Conservation (phyloP, 2,329 filamentous ascomycete species). For the Microdochium nivale region DNA sequence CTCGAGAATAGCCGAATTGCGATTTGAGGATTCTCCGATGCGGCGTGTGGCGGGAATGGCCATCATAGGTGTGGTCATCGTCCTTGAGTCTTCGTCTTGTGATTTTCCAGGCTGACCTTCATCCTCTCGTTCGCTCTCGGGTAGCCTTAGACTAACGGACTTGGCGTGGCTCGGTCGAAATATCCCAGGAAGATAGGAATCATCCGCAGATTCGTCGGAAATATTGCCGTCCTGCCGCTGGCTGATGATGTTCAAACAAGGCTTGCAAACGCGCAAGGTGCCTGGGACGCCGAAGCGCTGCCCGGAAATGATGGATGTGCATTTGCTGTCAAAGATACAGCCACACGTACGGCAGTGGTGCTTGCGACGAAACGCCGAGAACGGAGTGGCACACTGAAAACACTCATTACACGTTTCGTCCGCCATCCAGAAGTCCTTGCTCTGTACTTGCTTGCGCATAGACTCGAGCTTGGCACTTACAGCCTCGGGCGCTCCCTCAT, state of each 20-base stretch:
- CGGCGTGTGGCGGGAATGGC: conserved; percentile 57
- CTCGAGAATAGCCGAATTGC: conserved; percentile 82
- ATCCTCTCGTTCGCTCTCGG: conserved; percentile 30
- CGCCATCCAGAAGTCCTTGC: conserved; percentile 98
- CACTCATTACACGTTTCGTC: conserved; percentile 98
- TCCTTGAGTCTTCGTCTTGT: conserved; percentile 39
- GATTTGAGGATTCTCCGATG: conserved; percentile 66
- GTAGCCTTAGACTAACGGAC: conserved; percentile 22
- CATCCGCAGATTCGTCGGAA: conserved; percentile 80
- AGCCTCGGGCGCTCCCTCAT: conserved; percentile 47
- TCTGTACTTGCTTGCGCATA: conserved; percentile 79
- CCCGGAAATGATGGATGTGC: conserved; percentile 84
- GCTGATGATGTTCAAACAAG: conserved; percentile 85
- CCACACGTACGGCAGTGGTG: conserved; percentile 94
- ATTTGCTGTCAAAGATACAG: conserved; percentile 98
- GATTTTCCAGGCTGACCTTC: conserved; percentile 29
- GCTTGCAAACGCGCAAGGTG: conserved; percentile 82
- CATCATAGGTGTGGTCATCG: conserved; percentile 62
- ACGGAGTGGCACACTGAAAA: conserved; percentile 82
- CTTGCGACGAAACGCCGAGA: conserved; percentile 89
- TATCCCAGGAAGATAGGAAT: conserved; percentile 57
- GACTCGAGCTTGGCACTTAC: conserved; percentile 57
- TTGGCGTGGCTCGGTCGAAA: conserved; percentile 47
- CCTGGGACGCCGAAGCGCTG: conserved; percentile 80
- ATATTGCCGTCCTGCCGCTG: conserved; percentile 78